Base-by-base conservation (phyloP, 2,329 filamentous ascomycete species). In the Laburnicola sp. region DNA sequence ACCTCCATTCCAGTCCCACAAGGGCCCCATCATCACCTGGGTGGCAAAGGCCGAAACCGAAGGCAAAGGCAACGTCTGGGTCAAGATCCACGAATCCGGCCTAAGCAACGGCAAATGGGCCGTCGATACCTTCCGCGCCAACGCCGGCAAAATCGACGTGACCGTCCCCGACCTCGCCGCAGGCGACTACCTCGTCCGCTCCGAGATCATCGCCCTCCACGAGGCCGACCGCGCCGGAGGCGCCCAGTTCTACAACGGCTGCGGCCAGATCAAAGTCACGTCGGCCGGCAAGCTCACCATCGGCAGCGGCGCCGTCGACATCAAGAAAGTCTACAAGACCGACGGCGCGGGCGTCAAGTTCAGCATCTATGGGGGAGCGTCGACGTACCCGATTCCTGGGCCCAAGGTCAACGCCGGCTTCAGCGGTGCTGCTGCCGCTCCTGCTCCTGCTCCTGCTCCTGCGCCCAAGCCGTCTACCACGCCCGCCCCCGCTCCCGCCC, bases 11-110 rank as follows among this genome's bases (percentile, higher is more conserved):
- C 25, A 45, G 30, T 78, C 77, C 39, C 81, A 83, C 73, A 71
- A 75, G 68, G 81, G 81, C 6, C 80, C 80, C 37, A 68, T 82
- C 61, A 74, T 80, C 56, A 80, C 78, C 47, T 83, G 80, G 65
- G 77, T 83, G 59, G 78, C 80, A 3, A 69, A 72, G 11, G 69
- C 72, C 28, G 56, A 62, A 10, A 68, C 69, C 44, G 75, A 78
- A 45, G 79, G 79, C 32, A 74, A 75, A 8, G 78, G 78, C 27
- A 71, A 75, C 53, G 80, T 81, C 67, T 83, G 78, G 78, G 71
- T 80, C 57, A 78, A 75, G 67, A 59, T 78, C 44, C 74, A 74
- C 35, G 68, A 77, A 56, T 70, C 74, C 35, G 74, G 72, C 40
- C 74, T 61, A 55, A 64, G 60, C 25, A 61, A 57, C 27, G 64